Evolutionary conservation across 805 yeast species (phyloP).

Genomic region (Teunomyces funiuensis): DNA sequence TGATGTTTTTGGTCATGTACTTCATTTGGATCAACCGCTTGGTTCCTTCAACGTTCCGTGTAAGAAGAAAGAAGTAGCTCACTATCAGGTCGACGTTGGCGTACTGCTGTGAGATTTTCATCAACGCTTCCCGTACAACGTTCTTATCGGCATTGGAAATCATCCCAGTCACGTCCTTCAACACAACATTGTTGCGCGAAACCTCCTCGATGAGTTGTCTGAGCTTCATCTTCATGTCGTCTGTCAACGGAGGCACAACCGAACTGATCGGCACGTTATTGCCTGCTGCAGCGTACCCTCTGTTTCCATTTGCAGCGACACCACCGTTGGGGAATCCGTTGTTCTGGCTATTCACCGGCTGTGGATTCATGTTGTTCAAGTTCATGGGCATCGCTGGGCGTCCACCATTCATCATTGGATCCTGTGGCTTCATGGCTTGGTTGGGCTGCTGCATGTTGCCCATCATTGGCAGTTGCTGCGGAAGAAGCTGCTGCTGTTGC

Average conservation of each 20-base stretch:
- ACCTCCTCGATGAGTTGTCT: constrained; percentile 69
- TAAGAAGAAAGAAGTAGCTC: constrained; percentile 73
- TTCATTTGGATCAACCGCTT: constrained; percentile 75
- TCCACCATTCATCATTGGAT: constrained; percentile 6
- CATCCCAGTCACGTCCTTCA: constrained; percentile 63
- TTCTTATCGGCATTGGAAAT: constrained; percentile 65
- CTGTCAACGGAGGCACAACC: constrained; percentile 44
- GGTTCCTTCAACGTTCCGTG: constrained; percentile 74
- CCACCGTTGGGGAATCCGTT: background rate
- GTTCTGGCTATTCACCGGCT: constrained; percentile 1
- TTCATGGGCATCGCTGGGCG: background rate
- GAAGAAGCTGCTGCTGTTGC: constrained; percentile 3
- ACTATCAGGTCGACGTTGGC: constrained; percentile 72
- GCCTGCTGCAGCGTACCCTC: background rate
- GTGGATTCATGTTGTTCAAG: constrained; percentile 16
- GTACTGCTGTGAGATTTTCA: constrained; percentile 57
- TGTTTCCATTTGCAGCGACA: constrained; percentile 1
- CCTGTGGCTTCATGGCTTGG: constrained; percentile 15
- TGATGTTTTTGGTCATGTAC: constrained; percentile 72
- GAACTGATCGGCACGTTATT: constrained; percentile 9
- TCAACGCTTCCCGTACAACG: constrained; percentile 54
- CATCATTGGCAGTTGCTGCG: constrained; percentile 19
- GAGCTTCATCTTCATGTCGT: constrained; percentile 61
- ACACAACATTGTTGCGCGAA: constrained; percentile 59
- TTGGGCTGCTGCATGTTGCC: constrained; percentile 13